Base-by-base conservation (phyloP, 1,284 basidiomycete species). In the Naganishia liquefaciens region DNA sequence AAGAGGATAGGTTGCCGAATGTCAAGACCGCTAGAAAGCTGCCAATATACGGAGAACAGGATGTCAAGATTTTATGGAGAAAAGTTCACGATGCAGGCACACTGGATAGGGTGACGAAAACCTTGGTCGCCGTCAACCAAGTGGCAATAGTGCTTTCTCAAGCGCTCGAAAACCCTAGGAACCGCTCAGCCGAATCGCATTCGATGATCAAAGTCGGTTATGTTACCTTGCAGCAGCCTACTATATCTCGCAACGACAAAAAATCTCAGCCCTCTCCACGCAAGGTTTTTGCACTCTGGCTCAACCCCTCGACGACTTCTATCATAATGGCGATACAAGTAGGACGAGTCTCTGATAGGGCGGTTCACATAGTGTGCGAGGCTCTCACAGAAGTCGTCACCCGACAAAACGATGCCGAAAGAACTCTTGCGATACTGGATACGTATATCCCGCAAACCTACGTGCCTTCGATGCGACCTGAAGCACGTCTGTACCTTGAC, bases 401-500 rank as follows among this genome's bases (percentile, higher is more conserved):
- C n/a, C 11, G 5, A 7, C 33, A 21, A 2, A 1, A 21, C 3
- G 30, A 42, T 2, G 39, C n/a, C 2, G 23, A 28, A 19, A 27
- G 28, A 21, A 44, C 27, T 21, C 17, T 54, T 7, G 6, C 21
- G 30, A 40, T 60, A 23, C 57, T 60, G 46, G 57, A 60, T 17
- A 50, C 57, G n/a, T 60, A 60, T 19, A 60, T 60, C 23, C 57
- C 57, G 46, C 57, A 60, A 27, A 60, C 57, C 6, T 60, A 60
- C 30, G 46, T 60, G n/a, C 33, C 46, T 23, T 39, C 23, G 9
- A 5, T 37, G 3, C 57, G 39, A 39, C 51, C 51, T 33, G 21
- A 37, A 3, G 15, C 46, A n/a, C 37, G 37, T 2, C 33, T 46
- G 13, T 23, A 47, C 6, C 47, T 49, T 21, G 57, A 50, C 23